Percentiles rank a stretch among this genome's conserved stretches.
phyloP scores from a whole-genome alignment of 2,329 filamentous ascomycete genomes.

The Berkeleyomyces basicola region DNA sequence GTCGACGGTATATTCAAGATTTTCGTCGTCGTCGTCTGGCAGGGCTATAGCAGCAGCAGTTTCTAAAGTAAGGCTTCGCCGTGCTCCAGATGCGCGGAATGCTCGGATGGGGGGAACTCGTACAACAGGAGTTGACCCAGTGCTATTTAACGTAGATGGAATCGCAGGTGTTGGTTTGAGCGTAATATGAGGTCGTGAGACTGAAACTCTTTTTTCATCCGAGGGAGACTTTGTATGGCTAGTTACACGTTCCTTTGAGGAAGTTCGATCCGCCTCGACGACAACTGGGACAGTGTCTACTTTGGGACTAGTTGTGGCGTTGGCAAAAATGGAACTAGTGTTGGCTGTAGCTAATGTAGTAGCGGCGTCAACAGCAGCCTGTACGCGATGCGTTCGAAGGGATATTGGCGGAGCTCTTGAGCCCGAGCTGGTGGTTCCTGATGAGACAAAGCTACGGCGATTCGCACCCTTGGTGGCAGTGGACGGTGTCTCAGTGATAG shows the following conservation, averaged over 20 bases:
- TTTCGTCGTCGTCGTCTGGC: constrained; percentile 29
- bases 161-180: constrained; percentile 9
- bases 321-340: neutral
- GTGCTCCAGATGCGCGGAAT: constrained; percentile 40
- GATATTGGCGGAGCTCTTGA: constrained; percentile 9
- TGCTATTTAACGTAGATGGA: constrained; percentile 18
- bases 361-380: constrained; percentile 8
- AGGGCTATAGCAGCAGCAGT: constrained; percentile 31
- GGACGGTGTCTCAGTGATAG: neutral
- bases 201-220: constrained; percentile 29
- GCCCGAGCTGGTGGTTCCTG: constrained; percentile 6
- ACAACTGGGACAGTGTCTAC: constrained; percentile 19
- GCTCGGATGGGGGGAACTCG: constrained; percentile 38
- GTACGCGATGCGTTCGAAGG: constrained; percentile 7
- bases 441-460: constrained; percentile 7
- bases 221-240: constrained; percentile 18
- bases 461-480: constrained; percentile 8
- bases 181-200: constrained; percentile 22
- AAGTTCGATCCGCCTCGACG: constrained; percentile 1
- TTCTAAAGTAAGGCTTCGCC: constrained; percentile 36
- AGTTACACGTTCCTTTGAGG: neutral
- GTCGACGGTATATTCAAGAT: constrained; percentile 22
- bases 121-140: constrained; percentile 16
- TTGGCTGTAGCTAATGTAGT: neutral
- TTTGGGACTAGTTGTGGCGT: neutral